These are phyloP conservation scores for Fusarium coicis DNA, from an alignment of 2,329 filamentous ascomycete genomes.

Conservation along the genomic window DNA sequence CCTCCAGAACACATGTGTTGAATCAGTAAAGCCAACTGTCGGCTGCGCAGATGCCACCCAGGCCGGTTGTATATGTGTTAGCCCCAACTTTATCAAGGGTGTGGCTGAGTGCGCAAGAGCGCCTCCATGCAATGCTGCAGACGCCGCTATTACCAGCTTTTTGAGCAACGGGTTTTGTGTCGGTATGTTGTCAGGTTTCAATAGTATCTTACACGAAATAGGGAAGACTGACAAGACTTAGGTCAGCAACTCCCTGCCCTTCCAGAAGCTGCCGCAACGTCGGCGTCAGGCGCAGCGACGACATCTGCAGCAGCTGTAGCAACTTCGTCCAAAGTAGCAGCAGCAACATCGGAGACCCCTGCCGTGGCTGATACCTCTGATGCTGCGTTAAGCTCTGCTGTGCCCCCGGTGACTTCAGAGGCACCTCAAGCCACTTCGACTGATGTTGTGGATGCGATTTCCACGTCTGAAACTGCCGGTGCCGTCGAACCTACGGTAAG, in stretches of 20 bases:
- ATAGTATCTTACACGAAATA: background rate
- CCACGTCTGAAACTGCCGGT: background rate
- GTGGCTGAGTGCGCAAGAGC: conserved; percentile 54
- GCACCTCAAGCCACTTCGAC: conserved; percentile 6
- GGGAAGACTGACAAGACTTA: conserved; percentile 18
- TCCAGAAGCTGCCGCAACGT: conserved; percentile 10
- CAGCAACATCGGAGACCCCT: conserved; percentile 17
- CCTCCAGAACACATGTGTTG: conserved; percentile 28
- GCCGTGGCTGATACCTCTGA: conserved; percentile 9
- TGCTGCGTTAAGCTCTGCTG: conserved; percentile 7
- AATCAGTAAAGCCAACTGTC: conserved; percentile 18
- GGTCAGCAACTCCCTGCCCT: conserved; percentile 21
- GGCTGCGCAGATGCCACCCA: conserved; percentile 46
- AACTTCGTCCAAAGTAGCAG: conserved; percentile 9
- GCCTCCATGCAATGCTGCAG: conserved; percentile 37
- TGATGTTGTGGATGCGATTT: background rate
- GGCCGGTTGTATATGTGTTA: conserved; percentile 55
- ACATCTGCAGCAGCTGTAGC: conserved; percentile 13
- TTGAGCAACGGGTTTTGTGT: conserved; percentile 38
- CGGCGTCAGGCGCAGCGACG: conserved; percentile 11
- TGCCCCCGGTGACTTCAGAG: conserved; percentile 9
- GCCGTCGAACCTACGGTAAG: conserved; percentile 29
- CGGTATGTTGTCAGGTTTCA: conserved; percentile 27
- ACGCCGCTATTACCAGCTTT: conserved; percentile 31
- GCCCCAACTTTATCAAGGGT: conserved; percentile 49